A percentile compares a stretch with the other conserved stretches of the same genome.
These are phyloP conservation scores for Toxicodendron radicans DNA, from an alignment of 345 rosid genomes.

Conservation along the genomic window DNA sequence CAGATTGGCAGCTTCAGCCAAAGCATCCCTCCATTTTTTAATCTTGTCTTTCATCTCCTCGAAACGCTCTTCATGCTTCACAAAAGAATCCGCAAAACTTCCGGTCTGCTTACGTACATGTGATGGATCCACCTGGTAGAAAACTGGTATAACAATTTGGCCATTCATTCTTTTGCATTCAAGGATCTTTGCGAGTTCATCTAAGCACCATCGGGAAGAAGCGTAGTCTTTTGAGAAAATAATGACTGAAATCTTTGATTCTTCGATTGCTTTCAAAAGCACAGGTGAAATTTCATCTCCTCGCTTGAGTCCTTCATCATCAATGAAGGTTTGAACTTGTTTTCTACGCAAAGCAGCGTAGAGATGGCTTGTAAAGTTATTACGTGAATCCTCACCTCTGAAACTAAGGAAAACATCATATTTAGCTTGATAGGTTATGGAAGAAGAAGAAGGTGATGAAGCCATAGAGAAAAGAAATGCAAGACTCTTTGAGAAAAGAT, in stretches of 20 bases:
- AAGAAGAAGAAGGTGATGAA: background rate
- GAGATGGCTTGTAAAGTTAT: slow-evolving; percentile 7
- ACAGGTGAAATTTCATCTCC: slow-evolving; percentile 1
- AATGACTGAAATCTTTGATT: background rate
- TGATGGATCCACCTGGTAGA: slow-evolving; percentile 7
- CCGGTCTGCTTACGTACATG: background rate
- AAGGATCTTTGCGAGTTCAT: slow-evolving; percentile 12
- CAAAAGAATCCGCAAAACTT: background rate
- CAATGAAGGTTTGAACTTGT: background rate
- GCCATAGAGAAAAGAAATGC: no score
- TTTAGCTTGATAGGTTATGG: background rate
- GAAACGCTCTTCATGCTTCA: background rate
- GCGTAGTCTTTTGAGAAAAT: slow-evolving; percentile 4
- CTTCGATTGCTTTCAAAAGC: slow-evolving; percentile 1
- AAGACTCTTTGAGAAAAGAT: no score
- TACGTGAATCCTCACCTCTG: slow-evolving; percentile 3
- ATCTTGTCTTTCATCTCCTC: background rate
- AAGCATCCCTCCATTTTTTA: background rate
- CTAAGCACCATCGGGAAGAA: slow-evolving; percentile 1
- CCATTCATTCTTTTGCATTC: background rate
- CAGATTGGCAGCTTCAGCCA: background rate
- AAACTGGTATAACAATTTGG: slow-evolving; percentile 12
- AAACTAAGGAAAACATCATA: slow-evolving; percentile 12
- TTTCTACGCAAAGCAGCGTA: background rate
- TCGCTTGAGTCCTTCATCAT: background rate